phyloP scores from a whole-genome alignment of 129 eudicot species.

The Lonicera japonica region DNA sequence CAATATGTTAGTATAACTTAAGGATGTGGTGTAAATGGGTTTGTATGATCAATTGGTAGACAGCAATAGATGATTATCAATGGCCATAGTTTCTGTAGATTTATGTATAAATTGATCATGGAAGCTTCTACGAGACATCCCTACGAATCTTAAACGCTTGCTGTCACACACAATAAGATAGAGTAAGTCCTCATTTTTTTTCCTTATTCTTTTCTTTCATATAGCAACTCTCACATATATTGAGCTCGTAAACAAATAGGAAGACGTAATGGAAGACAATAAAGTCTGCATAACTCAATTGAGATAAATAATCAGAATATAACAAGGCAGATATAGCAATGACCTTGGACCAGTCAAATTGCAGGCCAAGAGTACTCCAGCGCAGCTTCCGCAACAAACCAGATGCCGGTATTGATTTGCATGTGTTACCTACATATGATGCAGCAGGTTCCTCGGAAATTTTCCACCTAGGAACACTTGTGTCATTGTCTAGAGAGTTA shows the following conservation, averaged over 20 bases:
- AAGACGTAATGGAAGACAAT: neutral
- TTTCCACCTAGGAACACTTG: constrained; percentile 42
- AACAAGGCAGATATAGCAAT: constrained; percentile 14
- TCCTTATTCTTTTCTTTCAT: neutral
- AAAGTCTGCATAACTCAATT: neutral
- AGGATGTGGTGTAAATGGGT: too few species aligned
- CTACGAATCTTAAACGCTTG: neutral
- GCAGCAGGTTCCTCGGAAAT: constrained; percentile 29
- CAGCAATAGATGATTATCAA: neutral
- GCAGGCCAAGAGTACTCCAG: constrained; percentile 97
- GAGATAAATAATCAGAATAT: constrained; percentile 2
- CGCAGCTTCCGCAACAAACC: constrained; percentile 82
- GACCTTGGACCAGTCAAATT: constrained; percentile 98
- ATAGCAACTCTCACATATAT: neutral
- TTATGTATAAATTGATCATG: neutral
- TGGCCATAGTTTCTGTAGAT: neutral
- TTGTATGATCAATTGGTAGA: too few species aligned
- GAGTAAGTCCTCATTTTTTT: neutral
- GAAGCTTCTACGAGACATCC: neutral
- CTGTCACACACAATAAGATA: neutral
- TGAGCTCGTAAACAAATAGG: neutral
- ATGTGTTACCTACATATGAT: constrained; percentile 22
- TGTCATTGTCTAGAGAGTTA: constrained; percentile 7
- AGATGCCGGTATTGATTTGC: constrained; percentile 55
- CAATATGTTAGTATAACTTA: too few species aligned